Evolutionary conservation across 768 basidiomycete genomes (phyloP), one percentile per base, ranked within the genome.

Genomic region (Leucosporidium scottii): DNA sequence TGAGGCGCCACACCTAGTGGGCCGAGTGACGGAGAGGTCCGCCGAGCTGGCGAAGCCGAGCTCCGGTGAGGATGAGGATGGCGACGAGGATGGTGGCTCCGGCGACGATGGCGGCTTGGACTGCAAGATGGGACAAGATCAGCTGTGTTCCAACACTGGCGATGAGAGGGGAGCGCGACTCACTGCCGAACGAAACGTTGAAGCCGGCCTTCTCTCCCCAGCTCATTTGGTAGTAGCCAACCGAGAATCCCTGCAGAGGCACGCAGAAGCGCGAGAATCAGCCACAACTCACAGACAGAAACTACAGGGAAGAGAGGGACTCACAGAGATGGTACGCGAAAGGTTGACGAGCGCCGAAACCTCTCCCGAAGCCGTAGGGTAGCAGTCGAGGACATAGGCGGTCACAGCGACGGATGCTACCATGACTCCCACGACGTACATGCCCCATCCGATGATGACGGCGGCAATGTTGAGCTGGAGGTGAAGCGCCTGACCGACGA

Each of bases 91-190:
- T 10, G 8, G 65, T 67, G 13, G 68, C 71, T 31, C 53, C 9
- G 15, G 59, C 70, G 47, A 71, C 70, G 54, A 71, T 67, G n/a
- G 63, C 70, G n/a, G 70, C 64, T 62, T 71, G 70, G 47, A 67
- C 65, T 70, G 57, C 13, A 31, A 8, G 50, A 17, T 28, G 36
- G 28, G 23, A 28, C 1, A 3, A 30, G 8, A 18, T 25, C 27
- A 3, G 23, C 30, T 1, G 17, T 23, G 34, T 27, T 1, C 23
- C 0, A 25, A 2, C 20, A 56, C 5, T 6, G 47, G 50, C 21
- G 23, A 27, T 7, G 23, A 25, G 30, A 10, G 21, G 27, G 9
- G 30, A 34, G n/a, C 15, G 18, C 47, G 34, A 66, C 69, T 23
- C 27, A 70, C 69, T 67, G 17, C 70, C 70, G 57, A 71, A 71